These are phyloP conservation scores for Climacium dendroides DNA, from an alignment of 225 moss, liverwort and hornwort genomes.

Conservation along the genomic window DNA sequence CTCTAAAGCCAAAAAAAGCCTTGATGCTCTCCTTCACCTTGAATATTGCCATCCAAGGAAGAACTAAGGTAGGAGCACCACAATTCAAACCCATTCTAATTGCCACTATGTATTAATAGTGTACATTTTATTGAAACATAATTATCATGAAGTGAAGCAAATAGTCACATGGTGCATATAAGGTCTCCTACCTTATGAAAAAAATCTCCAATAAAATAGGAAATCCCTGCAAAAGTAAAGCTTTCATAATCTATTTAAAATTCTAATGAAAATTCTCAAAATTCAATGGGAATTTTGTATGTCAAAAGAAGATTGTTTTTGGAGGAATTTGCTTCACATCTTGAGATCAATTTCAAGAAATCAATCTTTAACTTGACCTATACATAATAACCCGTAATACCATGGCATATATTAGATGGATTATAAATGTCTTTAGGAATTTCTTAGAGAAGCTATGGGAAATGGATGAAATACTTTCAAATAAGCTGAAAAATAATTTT, in stretches of 20 bases:
- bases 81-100: too few relatives aligned
- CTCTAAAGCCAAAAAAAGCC: too few relatives aligned
- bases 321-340: fast-evolving
- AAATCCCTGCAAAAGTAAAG: fast-evolving
- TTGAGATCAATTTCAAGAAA: background rate
- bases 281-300: background rate
- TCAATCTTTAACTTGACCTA: background rate
- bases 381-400: background rate
- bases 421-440: background rate
- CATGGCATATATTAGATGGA: fast-evolving
- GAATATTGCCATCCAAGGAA: background rate
- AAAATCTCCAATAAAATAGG: background rate
- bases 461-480: fast-evolving
- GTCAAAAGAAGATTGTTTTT: background rate
- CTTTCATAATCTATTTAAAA: background rate
- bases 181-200: background rate
- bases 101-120: background rate
- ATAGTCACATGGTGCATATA: background rate
- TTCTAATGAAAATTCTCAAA: background rate
- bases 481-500: background rate
- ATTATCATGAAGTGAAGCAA: background rate
- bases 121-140: background rate
- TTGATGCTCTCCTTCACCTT: background rate
- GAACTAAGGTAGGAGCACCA: too few relatives aligned
- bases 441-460: fast-evolving